phyloP scores from a whole-genome alignment of 495 filamentous ascomycete species.

The Chaetomium tenue region DNA sequence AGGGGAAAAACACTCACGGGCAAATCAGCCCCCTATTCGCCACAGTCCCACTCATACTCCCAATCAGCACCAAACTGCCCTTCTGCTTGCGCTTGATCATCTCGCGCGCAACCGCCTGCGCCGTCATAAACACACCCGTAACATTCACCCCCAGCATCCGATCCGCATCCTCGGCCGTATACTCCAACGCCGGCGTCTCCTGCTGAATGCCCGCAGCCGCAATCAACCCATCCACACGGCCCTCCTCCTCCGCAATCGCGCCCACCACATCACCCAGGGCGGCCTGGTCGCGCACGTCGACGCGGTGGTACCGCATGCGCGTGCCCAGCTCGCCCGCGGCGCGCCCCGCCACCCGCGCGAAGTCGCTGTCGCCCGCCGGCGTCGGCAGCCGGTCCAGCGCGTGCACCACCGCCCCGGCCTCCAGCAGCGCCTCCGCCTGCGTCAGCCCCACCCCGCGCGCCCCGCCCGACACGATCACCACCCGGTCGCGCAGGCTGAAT shows the following conservation, averaged over 20 bases:
- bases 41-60: constrained; percentile 75
- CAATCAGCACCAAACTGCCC: constrained; percentile 72
- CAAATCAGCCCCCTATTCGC: constrained; percentile 62
- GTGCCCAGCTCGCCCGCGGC: constrained; percentile 66
- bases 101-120: constrained; percentile 70
- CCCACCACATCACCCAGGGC: constrained; percentile 64
- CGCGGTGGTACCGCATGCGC: constrained; percentile 71
- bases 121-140: constrained; percentile 73
- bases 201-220: constrained; percentile 82
- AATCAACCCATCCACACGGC: constrained; percentile 74
- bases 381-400: constrained; percentile 53
- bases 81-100: constrained; percentile 61
- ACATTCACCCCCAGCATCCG: constrained; percentile 72
- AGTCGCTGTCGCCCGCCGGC: constrained; percentile 46
- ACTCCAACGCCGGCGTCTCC: constrained; percentile 66
- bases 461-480: constrained; percentile 75
- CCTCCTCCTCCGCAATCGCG: constrained; percentile 66
- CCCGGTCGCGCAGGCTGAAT: constrained; percentile 74
- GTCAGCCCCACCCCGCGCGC: constrained; percentile 76
- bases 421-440: constrained; percentile 75
- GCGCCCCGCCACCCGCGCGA: constrained; percentile 60
- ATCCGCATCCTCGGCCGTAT: constrained; percentile 60
- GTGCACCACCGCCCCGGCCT: constrained; percentile 73
- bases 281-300: constrained; percentile 78
- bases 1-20: constrained; percentile 37